Evolutionary conservation across 371 early-diverging fungal species (phyloP), one percentile per base, ranked within the genome.

Genomic region (Apophysomyces sp.): DNA sequence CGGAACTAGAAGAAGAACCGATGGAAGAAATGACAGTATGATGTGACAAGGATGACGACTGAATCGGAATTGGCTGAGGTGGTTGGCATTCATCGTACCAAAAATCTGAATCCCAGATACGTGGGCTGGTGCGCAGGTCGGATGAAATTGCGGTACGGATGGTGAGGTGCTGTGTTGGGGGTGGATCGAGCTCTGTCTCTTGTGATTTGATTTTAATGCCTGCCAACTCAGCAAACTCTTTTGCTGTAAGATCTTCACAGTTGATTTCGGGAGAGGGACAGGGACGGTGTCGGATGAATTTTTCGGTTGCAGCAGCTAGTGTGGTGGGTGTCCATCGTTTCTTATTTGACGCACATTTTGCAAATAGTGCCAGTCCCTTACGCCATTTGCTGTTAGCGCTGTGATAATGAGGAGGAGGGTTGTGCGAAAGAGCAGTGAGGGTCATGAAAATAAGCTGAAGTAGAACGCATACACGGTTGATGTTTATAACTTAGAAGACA

Each of bases 201-300:
- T 52, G 4, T 36, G 58, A 1, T 44, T 51, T 57, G 24, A 72
- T 64, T 11, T 65, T 58, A 39, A 72, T 72, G 16, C 72, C 72
- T 5, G 68, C 64, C 52, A 72, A 51, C 36, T 67, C 65, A 13
- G 72, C 72, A 58, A 72, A 72, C 37, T 72, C 72, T 16, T 60
- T 52, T 9, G 72, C 72, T 0, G 72, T 72, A 44, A 72, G 49
- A 41, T 68, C 60, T 55, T 72, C 72, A 16, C 67, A 72, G 18
- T 67, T 60, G 24, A 71, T 49, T 16, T 64, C 44, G 5, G 61
- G 52, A 28, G 34, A 44, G 21, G 49, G 18, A n/a, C 52, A 31
- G 12, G 59, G 40, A 6, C 51, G 39, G 29, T 61, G 64, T 8
- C 69, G 54, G 26, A 68, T 52, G 39, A 41, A 60, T 52, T 68